Evolutionary conservation across 495 filamentous ascomycete species (phyloP).

Genomic region (Penicillium coprophilum): DNA sequence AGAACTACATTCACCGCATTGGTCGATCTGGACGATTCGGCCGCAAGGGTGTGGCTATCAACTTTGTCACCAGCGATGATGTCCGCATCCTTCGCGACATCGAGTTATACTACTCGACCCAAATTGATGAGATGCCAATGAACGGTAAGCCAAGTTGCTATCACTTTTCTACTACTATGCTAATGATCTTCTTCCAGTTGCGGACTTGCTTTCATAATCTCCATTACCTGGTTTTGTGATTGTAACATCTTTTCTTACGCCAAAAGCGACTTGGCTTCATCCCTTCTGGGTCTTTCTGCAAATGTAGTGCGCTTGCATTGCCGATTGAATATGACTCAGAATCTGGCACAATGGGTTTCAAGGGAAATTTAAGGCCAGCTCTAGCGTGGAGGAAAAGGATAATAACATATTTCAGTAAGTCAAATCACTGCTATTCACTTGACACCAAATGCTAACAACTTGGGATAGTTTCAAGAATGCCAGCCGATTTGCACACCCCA

Average conservation of each 20-base stretch:
- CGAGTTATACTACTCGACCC: slow-evolving; percentile 94
- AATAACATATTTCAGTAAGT: slow-evolving; percentile 28
- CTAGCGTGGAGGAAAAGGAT: slow-evolving; percentile 43
- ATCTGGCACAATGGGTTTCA: not conserved
- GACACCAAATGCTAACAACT: not conserved
- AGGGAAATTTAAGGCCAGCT: slow-evolving; percentile 17
- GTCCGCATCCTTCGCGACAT: slow-evolving; percentile 97
- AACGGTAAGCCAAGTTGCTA: slow-evolving; percentile 53
- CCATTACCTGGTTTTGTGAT: not conserved
- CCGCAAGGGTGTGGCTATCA: slow-evolving; percentile 98
- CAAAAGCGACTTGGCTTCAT: slow-evolving; percentile 14
- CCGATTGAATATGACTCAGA: not conserved
- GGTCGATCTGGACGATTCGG: slow-evolving; percentile 95
- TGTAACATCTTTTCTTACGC: slow-evolving; percentile 10
- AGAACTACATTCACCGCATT: slow-evolving; percentile 99
- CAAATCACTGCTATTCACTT: not conserved
- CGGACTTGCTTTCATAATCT: slow-evolving; percentile 47
- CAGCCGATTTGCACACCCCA: slow-evolving; percentile 12
- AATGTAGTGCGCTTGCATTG: not conserved
- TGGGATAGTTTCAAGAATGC: slow-evolving; percentile 18
- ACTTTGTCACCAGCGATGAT: slow-evolving; percentile 97
- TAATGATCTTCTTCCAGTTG: slow-evolving; percentile 31
- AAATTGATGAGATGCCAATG: slow-evolving; percentile 99
- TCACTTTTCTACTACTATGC: not conserved
- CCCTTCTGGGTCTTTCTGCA: not conserved